phyloP scores from a whole-genome alignment of 305 asterid species.

The Petunia hybrid region DNA sequence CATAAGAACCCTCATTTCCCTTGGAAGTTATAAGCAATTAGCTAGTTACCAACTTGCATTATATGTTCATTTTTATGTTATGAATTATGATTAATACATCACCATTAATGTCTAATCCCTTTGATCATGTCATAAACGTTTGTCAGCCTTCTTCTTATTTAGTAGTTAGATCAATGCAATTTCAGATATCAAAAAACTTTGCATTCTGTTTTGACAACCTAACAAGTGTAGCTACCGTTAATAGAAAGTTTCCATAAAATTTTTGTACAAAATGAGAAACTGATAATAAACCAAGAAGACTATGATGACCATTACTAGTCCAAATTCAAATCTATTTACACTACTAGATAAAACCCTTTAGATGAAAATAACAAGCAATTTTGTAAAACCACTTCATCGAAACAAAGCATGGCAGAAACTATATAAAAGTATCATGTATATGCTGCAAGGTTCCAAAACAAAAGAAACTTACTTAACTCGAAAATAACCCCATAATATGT shows the following conservation, averaged over 20 bases:
- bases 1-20: not conserved
- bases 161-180: conserved; percentile 7
- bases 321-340: not conserved
- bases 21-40: not conserved
- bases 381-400: not conserved
- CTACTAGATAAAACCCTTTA: not conserved
- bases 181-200: not conserved
- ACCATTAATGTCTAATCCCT: not conserved
- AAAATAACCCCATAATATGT: conserved; percentile 90
- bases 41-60: not conserved
- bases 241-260: not conserved
- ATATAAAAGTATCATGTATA: not conserved
- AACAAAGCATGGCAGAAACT: conserved; percentile 10
- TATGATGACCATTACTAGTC: not conserved
- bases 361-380: not conserved
- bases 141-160: not conserved
- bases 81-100: not conserved
- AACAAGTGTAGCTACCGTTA: not conserved
- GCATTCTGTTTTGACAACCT: not conserved
- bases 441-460: conserved; percentile 27
- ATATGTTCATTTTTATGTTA: not conserved
- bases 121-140: not conserved
- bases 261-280: not conserved
- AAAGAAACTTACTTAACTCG: conserved; percentile 75
- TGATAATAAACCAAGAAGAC: not conserved